Evolutionary conservation across 768 basidiomycete genomes (phyloP), one percentile per base, ranked within the genome.

Genomic region (Steccherinum ochraceum): DNA sequence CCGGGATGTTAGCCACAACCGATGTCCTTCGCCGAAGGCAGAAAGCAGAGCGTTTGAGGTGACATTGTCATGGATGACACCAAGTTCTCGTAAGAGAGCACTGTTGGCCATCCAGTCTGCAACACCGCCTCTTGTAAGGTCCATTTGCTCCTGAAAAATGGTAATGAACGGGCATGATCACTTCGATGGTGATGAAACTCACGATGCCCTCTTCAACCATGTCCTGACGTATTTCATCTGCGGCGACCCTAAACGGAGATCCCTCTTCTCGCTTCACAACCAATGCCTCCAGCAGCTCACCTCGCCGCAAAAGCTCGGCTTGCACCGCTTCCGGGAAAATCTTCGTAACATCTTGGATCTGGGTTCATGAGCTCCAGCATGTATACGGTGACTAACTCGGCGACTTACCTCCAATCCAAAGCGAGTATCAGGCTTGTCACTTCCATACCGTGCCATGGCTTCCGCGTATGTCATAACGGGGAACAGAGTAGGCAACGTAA

Each of bases 391-490:
- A n/a, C n/a, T n/a, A 48, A 23, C 26, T 19, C 25, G 41, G 27
- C 46, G n/a, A 68, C 68, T 61, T 54, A 93, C 93, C 83, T 94
- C 84, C 56, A 94, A 76, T 50, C 79, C 80, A 69, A 92, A 93
- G 50, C 93, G 80, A 49, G 84, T 84, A 68, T 97, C 94, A 42
- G 94, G 94, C 71, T 96, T 96, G 69, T 96, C 93, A 51, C 89
- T 89, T 12, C 93, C 93, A 74, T 84, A 96, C 87, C 93, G 81
- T 64, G 78, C 75, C 89, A 97, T 96, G n/a, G 93, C 91, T 62
- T 93, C 83, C 52, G 76, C 64, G 67, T 95, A 97, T 48, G 88
- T 91, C 82, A 95, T 84, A 45, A 94, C 89, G 46, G 71, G 69
- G 71, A 95, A 93, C 27, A 68, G 65, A 30, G 69, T 68, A 18